Conservation (phyloP, 257 asterid genomes). For the Jasminum sambac region DNA sequence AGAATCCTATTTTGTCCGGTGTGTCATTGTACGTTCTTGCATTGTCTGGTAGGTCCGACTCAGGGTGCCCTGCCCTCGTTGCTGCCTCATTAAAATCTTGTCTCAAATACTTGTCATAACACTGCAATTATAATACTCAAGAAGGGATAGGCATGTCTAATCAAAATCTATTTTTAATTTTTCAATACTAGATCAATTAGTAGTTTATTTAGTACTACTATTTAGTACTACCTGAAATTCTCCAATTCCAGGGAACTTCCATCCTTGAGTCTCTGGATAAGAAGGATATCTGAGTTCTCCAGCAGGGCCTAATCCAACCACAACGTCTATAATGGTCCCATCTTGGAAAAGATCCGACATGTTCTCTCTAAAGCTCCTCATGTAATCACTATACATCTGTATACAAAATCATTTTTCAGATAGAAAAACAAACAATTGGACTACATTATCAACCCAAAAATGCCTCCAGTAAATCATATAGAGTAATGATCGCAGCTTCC, state of each 20-base stretch:
- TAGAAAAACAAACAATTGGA: conserved; percentile 1
- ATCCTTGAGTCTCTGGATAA: conserved; percentile 70
- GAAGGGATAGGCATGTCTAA: neutral
- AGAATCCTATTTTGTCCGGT: conserved; percentile 62
- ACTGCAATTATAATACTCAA: conserved; percentile 38
- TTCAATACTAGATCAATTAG: neutral
- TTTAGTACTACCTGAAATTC: conserved; percentile 87
- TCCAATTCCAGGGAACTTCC: conserved; percentile 87
- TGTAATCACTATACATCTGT: conserved; percentile 82
- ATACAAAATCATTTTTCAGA: conserved; percentile 6
- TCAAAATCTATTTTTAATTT: no score
- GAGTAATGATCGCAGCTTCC: no score
- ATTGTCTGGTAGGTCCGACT: conserved; percentile 60
- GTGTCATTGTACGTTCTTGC: conserved; percentile 57
- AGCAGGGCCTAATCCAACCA: conserved; percentile 87
- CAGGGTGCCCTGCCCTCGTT: conserved; percentile 54
- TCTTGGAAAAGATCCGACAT: conserved; percentile 56
- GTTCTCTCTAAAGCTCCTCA: conserved; percentile 69
- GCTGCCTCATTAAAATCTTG: conserved; percentile 57
- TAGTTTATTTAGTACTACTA: conserved; percentile 11
- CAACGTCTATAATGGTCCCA: conserved; percentile 65
- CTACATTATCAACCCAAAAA: neutral
- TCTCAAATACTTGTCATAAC: conserved; percentile 68
- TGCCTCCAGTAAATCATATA: neutral
- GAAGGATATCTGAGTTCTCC: conserved; percentile 92